A percentile compares a stretch with the other conserved stretches of the same genome.
Evolutionary conservation across 345 rosid genomes (phyloP).

Genomic region (Salix purpurea): DNA sequence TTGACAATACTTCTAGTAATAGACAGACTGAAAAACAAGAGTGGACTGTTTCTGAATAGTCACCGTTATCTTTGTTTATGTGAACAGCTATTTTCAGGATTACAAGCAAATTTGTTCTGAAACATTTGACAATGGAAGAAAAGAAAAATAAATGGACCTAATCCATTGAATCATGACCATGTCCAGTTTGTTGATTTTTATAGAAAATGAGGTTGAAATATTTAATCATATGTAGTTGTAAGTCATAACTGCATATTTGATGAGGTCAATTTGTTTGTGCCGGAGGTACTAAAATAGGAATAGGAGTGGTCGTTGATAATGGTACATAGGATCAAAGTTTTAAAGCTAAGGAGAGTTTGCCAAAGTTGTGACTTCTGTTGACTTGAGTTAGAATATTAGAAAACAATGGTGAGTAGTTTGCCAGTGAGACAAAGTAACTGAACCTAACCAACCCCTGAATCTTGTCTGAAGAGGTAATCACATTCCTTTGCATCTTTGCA

Average conservation of each 20-base stretch:
- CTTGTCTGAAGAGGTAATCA: no score
- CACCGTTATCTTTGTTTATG: not conserved
- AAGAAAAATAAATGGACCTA: not conserved
- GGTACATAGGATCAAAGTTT: no score
- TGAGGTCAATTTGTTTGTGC: not conserved
- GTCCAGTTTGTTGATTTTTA: not conserved
- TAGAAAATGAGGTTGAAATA: not conserved
- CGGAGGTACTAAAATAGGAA: not conserved
- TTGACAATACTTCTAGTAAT: not conserved
- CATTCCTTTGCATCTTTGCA: no score
- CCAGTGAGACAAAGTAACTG: no score
- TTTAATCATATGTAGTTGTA: not conserved
- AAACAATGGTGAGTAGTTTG: no score
- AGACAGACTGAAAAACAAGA: not conserved
- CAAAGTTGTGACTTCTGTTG: no score
- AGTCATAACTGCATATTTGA: not conserved
- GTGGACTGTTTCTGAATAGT: not conserved
- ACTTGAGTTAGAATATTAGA: no score
- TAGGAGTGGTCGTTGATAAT: not conserved
- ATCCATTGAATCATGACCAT: not conserved
- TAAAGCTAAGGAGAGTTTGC: no score
- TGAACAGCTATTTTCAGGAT: not conserved
- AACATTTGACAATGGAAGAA: not conserved
- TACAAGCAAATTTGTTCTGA: not conserved
- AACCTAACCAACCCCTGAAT: no score